Percentiles rank a stretch among this genome's conserved stretches.
Evolutionary conservation across 306 rosid genomes (phyloP).

Genomic region (Prunus salicina): DNA sequence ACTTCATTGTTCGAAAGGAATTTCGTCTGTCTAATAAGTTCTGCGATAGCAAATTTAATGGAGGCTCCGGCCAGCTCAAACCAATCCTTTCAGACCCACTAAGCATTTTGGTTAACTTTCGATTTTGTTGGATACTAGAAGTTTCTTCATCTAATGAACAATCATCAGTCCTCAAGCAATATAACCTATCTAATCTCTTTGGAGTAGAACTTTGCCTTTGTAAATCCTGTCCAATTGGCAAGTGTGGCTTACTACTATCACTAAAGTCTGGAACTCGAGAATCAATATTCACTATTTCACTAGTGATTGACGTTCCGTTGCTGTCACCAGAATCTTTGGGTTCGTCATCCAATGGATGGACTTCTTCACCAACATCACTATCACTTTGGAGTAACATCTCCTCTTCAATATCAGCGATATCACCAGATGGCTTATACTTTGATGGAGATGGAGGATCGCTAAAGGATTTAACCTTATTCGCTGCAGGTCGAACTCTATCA

Average conservation of each 20-base stretch:
- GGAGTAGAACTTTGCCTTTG: conserved; percentile 48
- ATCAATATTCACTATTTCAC: conserved; percentile 21
- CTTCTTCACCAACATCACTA: conserved; percentile 77
- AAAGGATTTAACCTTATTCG: conserved; percentile 62
- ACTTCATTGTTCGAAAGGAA: conserved; percentile 49
- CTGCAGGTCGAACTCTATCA: conserved; percentile 50
- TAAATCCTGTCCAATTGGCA: conserved; percentile 32
- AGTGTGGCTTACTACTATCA: conserved; percentile 29
- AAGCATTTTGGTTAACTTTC: conserved; percentile 55
- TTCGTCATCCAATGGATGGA: conserved; percentile 68
- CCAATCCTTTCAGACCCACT: conserved; percentile 84
- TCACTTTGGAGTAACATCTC: conserved; percentile 72
- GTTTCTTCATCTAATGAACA: conserved; percentile 26
- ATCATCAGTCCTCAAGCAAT: conserved; percentile 49
- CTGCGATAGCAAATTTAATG: conserved; percentile 56
- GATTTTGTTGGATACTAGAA: conserved; percentile 32
- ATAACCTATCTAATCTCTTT: conserved; percentile 61
- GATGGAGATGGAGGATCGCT: conserved; percentile 97
- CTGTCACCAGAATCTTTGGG: conserved; percentile 28
- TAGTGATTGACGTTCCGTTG: conserved; percentile 18
- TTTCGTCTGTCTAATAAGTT: conserved; percentile 45
- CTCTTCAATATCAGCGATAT: conserved; percentile 62
- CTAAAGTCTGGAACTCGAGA: conserved; percentile 36
- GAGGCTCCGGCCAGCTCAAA: conserved; percentile 92
- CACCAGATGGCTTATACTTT: conserved; percentile 66